Base-by-base conservation (phyloP, 176 grass and related monocot species). In the Eleusine coracana region DNA sequence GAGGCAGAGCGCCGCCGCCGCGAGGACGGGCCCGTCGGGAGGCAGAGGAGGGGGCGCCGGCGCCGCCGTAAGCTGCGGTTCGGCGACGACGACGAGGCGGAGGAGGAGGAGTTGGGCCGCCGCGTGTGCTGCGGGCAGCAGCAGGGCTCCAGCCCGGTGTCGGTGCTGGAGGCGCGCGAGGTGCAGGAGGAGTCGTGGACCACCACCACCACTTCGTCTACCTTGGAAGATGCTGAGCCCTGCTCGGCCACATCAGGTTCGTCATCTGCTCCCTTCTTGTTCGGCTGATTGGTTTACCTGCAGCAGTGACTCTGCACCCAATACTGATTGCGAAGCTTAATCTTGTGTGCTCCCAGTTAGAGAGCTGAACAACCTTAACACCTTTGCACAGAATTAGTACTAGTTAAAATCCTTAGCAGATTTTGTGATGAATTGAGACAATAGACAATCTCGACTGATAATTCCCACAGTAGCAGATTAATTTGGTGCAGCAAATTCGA, bases 111-210 rank as follows among this genome's bases (percentile, higher is more conserved):
- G 40, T 29, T 6, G 12, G 29, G 37, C 14, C 23, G 72, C 18
- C 68, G 45, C 55, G 83, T 71, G 20, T 84, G 76, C 64, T 80
- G 25, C 40, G 31, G 34, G 80, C 61, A 83, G 80, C 61, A 83
- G 54, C 61, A 80, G 54, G 60, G 77, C 71, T 85, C 90, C 2
- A 97, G 95, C 80, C 95, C 95, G 58, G 92, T 95, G 84, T 94
- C 95, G n/a, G 95, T 98, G 68, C 75, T 98, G 41, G 71, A 91
- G 48, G 66, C 73, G 42, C 73, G 80, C 18, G 76, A 87, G 3
- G 48, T 37, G 18, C 72, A 74, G 1, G 87, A 88, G 6, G 77
- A 80, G 39, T 44, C 21, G 13, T 84, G 59, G 14, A 82, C 87
- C 55, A 55, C 76, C 46, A 84, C 76, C 52, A 89, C 82, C 9